These are phyloP conservation scores for Fusarium humuli DNA, from an alignment of 2,329 filamentous ascomycete genomes.

Conservation along the genomic window DNA sequence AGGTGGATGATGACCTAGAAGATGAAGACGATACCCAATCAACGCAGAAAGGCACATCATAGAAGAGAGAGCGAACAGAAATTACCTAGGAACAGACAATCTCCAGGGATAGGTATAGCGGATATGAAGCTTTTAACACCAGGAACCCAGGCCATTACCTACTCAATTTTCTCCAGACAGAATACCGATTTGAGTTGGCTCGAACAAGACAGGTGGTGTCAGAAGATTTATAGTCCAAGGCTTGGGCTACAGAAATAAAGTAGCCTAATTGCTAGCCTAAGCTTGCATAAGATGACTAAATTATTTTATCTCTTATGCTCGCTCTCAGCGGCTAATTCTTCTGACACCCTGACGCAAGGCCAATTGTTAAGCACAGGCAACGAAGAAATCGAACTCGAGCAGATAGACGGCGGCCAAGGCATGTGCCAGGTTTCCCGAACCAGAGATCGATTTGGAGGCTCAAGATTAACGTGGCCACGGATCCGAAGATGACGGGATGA, in stretches of 20 bases:
- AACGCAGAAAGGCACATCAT: slow-evolving; percentile 47
- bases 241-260: background rate
- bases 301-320: background rate
- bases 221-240: too few species aligned
- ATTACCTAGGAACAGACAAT: background rate
- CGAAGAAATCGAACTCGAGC: background rate
- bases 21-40: slow-evolving; percentile 52
- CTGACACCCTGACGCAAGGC: background rate
- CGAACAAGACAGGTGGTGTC: too few species aligned
- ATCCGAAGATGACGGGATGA: background rate
- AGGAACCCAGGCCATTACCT: background rate
- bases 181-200: too few species aligned
- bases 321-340: too few species aligned
- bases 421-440: background rate
- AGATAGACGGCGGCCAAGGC: background rate
- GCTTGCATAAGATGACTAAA: background rate
- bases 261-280: background rate
- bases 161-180: too few species aligned
- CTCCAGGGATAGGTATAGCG: background rate
- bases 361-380: background rate
- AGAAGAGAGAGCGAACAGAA: slow-evolving; percentile 43
- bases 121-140: background rate
- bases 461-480: background rate
- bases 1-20: slow-evolving; percentile 54
- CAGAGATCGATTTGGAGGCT: background rate